Evolutionary conservation across 2,329 filamentous ascomycete genomes (phyloP), one percentile per base, ranked within the genome.

Genomic region (Epichloe brachyelytri): DNA sequence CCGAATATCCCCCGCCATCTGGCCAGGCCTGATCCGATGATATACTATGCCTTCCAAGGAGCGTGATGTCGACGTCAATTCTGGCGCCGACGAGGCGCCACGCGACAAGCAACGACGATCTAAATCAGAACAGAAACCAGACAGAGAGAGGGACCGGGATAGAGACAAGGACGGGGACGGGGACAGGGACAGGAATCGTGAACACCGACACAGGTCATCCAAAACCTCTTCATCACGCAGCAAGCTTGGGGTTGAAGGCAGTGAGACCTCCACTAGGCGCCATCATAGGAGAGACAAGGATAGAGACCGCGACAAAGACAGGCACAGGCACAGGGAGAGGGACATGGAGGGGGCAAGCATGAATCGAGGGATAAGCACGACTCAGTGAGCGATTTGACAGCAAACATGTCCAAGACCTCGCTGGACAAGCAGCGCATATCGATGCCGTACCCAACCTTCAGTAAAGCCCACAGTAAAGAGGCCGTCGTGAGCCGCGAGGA

Each of bases 391-490:
- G 73, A 79, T 49, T 62, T 78, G 44, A 71, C 75, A 12, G 73
- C 73, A 20, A 73, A 75, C 59, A 63, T 77, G 48, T 63, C 66
- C 48, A 64, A 61, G 44, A 62, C 65, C 7, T 63, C 62, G 20
- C 54, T 69, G 20, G 64, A 67, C 43, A 69, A 65, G 53, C 71
- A 76, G 49, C 73, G 74, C 30, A 64, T 72, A 36, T 77, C 75
- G 54, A 63, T 86, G 41, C 84, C 87, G 6, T 95, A 95, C 63
- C 88, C 89, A 2, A 76, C 77, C 11, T 88, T 94, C 67, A 93
- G 86, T 69, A 96, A 94, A 69, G 86, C 86, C 12, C 88, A 95
- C 66, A 94, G 88, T 73, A 93, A 89, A 67, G 91, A 96, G 70
- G 80, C 82, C 43, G 79, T 95, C 50, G 76, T 80, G 56, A 83